phyloP scores from a whole-genome alignment of 176 grass and related monocot species.

The Puccinellia tenuiflora region DNA sequence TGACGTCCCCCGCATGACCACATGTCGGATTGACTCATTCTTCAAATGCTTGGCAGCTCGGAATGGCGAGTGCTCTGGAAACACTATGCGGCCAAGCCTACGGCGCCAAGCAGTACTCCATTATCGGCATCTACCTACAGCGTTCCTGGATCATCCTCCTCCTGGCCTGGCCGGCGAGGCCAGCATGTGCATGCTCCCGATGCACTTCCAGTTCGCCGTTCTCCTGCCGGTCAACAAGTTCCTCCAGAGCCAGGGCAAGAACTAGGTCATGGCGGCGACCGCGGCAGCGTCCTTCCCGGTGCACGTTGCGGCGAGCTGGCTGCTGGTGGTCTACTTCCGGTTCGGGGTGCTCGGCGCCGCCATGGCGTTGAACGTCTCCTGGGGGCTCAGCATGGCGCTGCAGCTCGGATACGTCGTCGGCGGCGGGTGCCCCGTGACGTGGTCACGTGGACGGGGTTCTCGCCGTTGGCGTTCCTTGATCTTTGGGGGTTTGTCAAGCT shows the following conservation, averaged over 20 bases:
- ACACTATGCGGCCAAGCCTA: conserved; percentile 46
- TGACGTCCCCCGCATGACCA: not conserved
- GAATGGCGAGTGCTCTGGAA: conserved; percentile 47
- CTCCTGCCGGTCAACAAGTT: conserved; percentile 33
- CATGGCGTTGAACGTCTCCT: conserved; percentile 27
- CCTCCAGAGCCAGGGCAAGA: conserved; percentile 44
- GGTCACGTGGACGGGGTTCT: conserved; percentile 46
- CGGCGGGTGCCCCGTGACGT: conserved; percentile 36
- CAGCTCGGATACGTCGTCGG: conserved; percentile 14
- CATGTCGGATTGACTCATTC: not conserved
- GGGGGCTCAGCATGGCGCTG: not conserved
- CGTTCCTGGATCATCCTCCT: conserved; percentile 46
- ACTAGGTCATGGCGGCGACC: conserved; percentile 8
- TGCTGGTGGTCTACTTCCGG: conserved; percentile 16
- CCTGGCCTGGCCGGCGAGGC: not conserved
- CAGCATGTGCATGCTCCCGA: conserved; percentile 24
- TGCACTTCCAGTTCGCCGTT: conserved; percentile 22
- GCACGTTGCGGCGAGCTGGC: conserved; percentile 32
- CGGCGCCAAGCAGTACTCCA: conserved; percentile 35
- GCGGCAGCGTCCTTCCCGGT: not conserved
- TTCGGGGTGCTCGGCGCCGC: conserved; percentile 27
- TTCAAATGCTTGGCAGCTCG: conserved; percentile 1
- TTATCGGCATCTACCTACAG: conserved; percentile 48
- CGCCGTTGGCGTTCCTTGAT: conserved; percentile 21
- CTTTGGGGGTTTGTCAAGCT: conserved; percentile 30